Evolutionary conservation across 257 asterid species (phyloP).

Genomic region (Ilex asprella): DNA sequence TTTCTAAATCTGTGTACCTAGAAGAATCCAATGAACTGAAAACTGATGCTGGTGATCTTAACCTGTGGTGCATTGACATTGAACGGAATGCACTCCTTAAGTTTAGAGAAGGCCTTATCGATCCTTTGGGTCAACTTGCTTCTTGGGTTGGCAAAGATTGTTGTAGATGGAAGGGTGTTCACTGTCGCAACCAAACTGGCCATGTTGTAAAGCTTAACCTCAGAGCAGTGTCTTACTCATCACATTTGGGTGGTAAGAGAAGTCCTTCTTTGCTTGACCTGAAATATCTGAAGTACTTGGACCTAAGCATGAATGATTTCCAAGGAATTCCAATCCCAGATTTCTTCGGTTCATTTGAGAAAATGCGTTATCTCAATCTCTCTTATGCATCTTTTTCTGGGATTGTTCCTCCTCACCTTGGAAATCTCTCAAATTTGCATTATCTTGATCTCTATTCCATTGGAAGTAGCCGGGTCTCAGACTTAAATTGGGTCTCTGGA

Average conservation of each 20-base stretch:
- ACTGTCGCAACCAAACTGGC: no score
- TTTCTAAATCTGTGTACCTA: no score
- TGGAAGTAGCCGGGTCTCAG: not conserved
- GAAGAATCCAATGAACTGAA: no score
- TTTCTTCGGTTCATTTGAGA: slow-evolving; percentile 10
- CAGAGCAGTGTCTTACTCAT: no score
- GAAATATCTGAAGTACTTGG: slow-evolving; percentile 11
- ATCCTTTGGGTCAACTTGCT: no score
- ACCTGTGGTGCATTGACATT: no score
- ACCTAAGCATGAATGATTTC: slow-evolving; percentile 11
- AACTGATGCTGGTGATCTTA: no score
- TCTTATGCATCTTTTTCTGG: slow-evolving; percentile 1
- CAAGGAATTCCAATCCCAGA: not conserved
- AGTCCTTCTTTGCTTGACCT: slow-evolving; percentile 18
- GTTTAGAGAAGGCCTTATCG: no score
- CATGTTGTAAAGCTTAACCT: no score
- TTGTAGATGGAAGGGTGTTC: no score
- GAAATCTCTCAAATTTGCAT: not conserved
- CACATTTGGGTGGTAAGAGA: slow-evolving; percentile 17
- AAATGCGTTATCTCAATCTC: slow-evolving; percentile 10
- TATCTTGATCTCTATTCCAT: not conserved
- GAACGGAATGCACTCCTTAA: no score
- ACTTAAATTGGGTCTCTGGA: slow-evolving; percentile 3
- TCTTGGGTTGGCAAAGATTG: no score
- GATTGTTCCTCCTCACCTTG: slow-evolving; percentile 13